phyloP scores from a whole-genome alignment of 495 filamentous ascomycete genomes.

The Penicillium verhagenii region DNA sequence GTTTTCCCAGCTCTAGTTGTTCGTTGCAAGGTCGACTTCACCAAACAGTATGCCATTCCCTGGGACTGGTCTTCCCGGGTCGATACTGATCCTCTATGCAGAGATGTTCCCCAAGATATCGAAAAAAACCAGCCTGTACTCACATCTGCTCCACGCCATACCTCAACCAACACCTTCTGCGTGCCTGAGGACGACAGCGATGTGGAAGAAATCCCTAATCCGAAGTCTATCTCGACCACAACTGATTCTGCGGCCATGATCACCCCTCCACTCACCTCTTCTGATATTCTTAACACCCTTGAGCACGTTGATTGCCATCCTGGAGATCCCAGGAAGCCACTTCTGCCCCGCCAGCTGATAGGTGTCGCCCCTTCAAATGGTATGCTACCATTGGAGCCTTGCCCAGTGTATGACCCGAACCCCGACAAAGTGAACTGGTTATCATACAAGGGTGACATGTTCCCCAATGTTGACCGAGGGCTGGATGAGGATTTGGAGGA shows the following conservation, averaged over 20 bases:
- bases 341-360: too few relatives aligned
- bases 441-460: background rate
- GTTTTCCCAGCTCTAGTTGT: constrained; percentile 40
- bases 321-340: background rate
- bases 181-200: constrained; percentile 48
- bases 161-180: constrained; percentile 40
- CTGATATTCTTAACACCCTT: background rate
- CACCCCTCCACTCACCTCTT: background rate
- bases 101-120: background rate
- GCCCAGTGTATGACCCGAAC: too few relatives aligned
- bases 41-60: constrained; percentile 6
- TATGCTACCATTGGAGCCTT: too few relatives aligned
- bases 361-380: too few relatives aligned
- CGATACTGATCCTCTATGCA: background rate
- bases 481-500: background rate
- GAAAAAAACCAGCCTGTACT: background rate
- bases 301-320: background rate
- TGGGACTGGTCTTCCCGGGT: background rate
- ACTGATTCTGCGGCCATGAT: too few relatives aligned
- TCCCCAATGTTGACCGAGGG: background rate
- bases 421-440: too few relatives aligned
- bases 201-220: constrained; percentile 12
- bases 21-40: constrained; percentile 35
- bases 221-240: background rate
- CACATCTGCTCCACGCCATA: constrained; percentile 1